Evolutionary conservation across 306 rosid species (phyloP), one percentile per base, ranked within the genome.

Genomic region (Dryas drummondii): DNA sequence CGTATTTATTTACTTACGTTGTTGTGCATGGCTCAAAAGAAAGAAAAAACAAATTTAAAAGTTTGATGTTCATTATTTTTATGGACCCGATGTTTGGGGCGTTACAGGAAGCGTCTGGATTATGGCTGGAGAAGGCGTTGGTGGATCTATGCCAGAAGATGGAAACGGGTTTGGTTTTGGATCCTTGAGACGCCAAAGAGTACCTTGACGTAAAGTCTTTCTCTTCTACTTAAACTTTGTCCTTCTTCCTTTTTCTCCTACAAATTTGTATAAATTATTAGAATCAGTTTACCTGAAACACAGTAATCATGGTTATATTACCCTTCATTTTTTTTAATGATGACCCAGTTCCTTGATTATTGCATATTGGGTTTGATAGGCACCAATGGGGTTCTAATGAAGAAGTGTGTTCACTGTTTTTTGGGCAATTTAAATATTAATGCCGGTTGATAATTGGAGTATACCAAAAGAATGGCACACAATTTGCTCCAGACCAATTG

Each of bases 81-180:
- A n/a, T n/a, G n/a, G n/a, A n/a, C n/a, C n/a, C n/a, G n/a, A n/a
- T n/a, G n/a, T n/a, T n/a, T n/a, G n/a, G n/a, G n/a, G n/a, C n/a
- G n/a, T n/a, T n/a, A n/a, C n/a, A n/a, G 93, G 96, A 60, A 55
- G 75, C 87, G 66, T 74, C 97, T 59, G 97, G 96, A 61, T 67
- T 87, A 87, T 94, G 99, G 99, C 75, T 90, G 72, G 89, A 94
- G 88, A 88, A 86, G 73, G 97, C 99, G 85, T 59, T 92, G 91
- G 83, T 83, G 64, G 92, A 90, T 77, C 78, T 94, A 8, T 87
- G 92, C 60, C 77, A 84, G 70, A 92, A 78, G 82, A 83, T 89
- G 62, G 97, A 94, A 40, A 83, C 91, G 3, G 97, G 96, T 4
- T 76, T 90, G 84, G 93, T 88, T 26, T 73, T 94, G 59, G 97